Base-by-base conservation (phyloP, 805 yeast genomes). In the Metschnikowia dekortorum region DNA sequence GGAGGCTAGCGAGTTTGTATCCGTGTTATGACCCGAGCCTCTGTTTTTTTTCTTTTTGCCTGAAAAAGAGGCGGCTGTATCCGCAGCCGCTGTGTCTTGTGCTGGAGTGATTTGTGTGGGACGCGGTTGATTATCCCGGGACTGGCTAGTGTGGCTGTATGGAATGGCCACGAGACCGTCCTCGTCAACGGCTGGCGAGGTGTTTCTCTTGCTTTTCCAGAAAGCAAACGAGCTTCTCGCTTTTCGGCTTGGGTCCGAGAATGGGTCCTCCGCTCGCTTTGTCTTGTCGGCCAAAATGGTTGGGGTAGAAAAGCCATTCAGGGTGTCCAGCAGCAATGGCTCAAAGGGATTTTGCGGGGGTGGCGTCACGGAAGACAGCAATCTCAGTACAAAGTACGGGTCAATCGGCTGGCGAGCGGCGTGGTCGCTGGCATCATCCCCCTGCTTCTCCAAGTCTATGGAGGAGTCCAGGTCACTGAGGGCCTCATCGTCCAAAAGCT, bases 111-210 rank as follows among this genome's bases (percentile, higher is more conserved):
- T 26, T 18, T 26, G 39, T 1, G n/a, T 4, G 8, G 11, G 34
- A 6, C 34, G 10, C n/a, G 34, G 6, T 10, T 32, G 10, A 8
- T 28, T 7, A 8, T 13, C 37, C 22, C 44, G 36, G 36, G 32
- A 31, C 18, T 33, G 49, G 11, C 29, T 22, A n/a, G 55, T 53
- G 9, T 41, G 22, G 3, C 39, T 41, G 47, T 55, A 53, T 3
- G 59, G 53, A 36, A 53, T 42, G 14, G 55, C 53, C 33, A 55
- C 50, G 8, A 53, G 42, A 8, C 50, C 53, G 29, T 22, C 49
- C 13, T 44, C 50, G 26, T 51, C 41, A 28, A 48, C 44, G 6
- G 40, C 40, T 2, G 9, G 29, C 3, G 46, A 44, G 13, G 22
- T 6, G 14, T 29, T 34, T 32, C 14, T n/a, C 11, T 33, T 43